Percentiles rank a stretch among this genome's conserved stretches.
Evolutionary conservation across 2,329 filamentous ascomycete species (phyloP).

Genomic region (Periconia sp.): DNA sequence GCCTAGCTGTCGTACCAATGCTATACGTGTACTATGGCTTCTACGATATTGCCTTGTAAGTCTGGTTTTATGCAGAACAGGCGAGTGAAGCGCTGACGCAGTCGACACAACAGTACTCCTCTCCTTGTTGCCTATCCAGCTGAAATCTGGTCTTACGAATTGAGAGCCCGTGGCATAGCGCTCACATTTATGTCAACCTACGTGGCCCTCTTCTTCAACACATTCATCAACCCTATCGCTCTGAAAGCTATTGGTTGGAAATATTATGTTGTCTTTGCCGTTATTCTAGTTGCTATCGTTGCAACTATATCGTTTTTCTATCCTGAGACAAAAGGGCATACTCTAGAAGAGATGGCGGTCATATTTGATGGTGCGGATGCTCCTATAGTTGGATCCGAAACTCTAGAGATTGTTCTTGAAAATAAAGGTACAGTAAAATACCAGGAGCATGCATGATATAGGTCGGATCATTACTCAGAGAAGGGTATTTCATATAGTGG

Average conservation of each 20-base stretch:
- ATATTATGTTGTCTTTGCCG: constrained; percentile 14
- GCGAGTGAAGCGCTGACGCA: constrained; percentile 25
- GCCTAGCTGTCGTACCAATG: constrained; percentile 2
- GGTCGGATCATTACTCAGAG: too few species aligned
- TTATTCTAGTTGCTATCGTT: not conserved
- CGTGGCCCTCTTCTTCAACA: constrained; percentile 3
- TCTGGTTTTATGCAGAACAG: too few species aligned
- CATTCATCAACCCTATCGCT: constrained; percentile 14
- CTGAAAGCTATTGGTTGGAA: constrained; percentile 17
- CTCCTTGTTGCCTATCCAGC: constrained; percentile 31
- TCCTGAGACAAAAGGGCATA: constrained; percentile 10
- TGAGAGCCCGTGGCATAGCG: constrained; percentile 46
- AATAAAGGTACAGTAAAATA: not conserved
- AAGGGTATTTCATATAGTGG: too few species aligned
- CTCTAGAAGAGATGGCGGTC: constrained; percentile 10
- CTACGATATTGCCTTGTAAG: constrained; percentile 36
- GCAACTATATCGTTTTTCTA: constrained; percentile 7
- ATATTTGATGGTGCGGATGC: constrained; percentile 28
- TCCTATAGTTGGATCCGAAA: constrained; percentile 15
- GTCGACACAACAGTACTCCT: constrained; percentile 33
- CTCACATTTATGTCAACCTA: not conserved
- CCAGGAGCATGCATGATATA: not conserved
- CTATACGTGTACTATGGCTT: constrained; percentile 4
- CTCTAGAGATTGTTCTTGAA: not conserved
- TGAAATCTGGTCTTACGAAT: constrained; percentile 37